Evolutionary conservation across 768 basidiomycete species (phyloP).

Genomic region (Leucocoprinus birnbaumii): DNA sequence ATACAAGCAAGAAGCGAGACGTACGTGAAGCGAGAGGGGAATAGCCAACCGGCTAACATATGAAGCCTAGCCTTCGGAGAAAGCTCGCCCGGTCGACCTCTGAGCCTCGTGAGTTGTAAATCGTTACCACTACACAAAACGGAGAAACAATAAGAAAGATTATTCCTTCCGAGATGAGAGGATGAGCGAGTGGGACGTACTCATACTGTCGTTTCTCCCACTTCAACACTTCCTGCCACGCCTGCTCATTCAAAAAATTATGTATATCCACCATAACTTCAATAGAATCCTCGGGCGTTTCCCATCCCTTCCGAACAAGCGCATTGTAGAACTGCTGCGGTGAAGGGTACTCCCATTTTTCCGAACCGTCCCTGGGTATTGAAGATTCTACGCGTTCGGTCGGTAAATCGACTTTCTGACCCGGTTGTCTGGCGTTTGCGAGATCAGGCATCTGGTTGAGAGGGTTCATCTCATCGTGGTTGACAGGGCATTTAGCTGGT

Average conservation of each 20-base stretch:
- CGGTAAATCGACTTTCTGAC: constrained; percentile 61
- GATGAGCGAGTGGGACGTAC: constrained; percentile 37
- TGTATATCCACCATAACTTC: constrained; percentile 98
- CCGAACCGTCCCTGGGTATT: constrained; percentile 67
- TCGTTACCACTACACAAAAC: constrained; percentile 51
- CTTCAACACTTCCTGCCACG: constrained; percentile 90
- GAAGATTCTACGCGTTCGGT: constrained; percentile 76
- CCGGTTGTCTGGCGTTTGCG: constrained; percentile 59
- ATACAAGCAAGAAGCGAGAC: constrained; percentile 28
- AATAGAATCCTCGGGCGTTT: constrained; percentile 93
- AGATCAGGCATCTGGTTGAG: constrained; percentile 91
- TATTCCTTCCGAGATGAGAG: not conserved
- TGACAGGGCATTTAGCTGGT: constrained; percentile 59
- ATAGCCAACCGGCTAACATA: constrained; percentile 83
- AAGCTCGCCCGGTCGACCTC: constrained; percentile 87
- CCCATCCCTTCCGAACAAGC: constrained; percentile 93
- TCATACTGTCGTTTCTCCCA: constrained; percentile 78
- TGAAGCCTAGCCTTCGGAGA: constrained; percentile 92
- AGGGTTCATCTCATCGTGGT: constrained; percentile 57
- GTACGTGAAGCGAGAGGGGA: constrained; percentile 89
- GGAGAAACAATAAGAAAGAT: constrained; percentile 2
- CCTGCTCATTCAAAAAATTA: constrained; percentile 95
- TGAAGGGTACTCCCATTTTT: constrained; percentile 92
- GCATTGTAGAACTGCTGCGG: constrained; percentile 99
- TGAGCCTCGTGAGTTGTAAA: constrained; percentile 78